Conservation (phyloP, 805 yeast species). For the Zygosaccharomyces siamensis region DNA sequence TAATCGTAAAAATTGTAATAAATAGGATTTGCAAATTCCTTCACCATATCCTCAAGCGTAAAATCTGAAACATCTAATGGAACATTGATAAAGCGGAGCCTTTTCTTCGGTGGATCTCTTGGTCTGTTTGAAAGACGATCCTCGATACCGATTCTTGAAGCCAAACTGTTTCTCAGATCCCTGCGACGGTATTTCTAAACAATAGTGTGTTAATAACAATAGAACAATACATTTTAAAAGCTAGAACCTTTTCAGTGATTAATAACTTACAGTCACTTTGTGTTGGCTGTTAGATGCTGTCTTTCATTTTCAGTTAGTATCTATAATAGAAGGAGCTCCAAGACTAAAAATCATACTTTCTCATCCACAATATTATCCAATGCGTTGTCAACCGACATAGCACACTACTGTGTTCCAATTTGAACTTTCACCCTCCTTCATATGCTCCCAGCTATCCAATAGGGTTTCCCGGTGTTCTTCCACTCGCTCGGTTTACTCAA, state of each 20-base stretch:
- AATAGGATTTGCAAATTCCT: constrained; percentile 24
- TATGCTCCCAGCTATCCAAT: neutral
- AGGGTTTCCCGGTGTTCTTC: neutral
- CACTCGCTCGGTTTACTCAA: neutral
- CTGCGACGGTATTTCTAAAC: constrained; percentile 32
- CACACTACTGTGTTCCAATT: neutral
- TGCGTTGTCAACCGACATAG: constrained; percentile 20
- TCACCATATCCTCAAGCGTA: constrained; percentile 31
- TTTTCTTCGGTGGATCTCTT: constrained; percentile 19
- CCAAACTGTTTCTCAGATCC: constrained; percentile 32
- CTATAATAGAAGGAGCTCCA: neutral
- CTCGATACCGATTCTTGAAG: constrained; percentile 24
- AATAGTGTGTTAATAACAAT: constrained; percentile 2
- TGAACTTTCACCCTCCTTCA: neutral
- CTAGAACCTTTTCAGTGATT: neutral
- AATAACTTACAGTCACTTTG: constrained; percentile 20
- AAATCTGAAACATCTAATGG: constrained; percentile 32
- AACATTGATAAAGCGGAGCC: constrained; percentile 23
- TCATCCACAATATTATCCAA: constrained; percentile 19
- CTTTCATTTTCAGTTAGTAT: constrained; percentile 10
- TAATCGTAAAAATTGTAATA: constrained; percentile 26
- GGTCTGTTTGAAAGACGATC: neutral
- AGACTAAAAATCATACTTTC: constrained; percentile 13
- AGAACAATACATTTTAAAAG: neutral
- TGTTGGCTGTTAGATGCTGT: constrained; percentile 11